Conservation (phyloP, 2,329 filamentous ascomycete genomes). For the Cytospora schulzeri region DNA sequence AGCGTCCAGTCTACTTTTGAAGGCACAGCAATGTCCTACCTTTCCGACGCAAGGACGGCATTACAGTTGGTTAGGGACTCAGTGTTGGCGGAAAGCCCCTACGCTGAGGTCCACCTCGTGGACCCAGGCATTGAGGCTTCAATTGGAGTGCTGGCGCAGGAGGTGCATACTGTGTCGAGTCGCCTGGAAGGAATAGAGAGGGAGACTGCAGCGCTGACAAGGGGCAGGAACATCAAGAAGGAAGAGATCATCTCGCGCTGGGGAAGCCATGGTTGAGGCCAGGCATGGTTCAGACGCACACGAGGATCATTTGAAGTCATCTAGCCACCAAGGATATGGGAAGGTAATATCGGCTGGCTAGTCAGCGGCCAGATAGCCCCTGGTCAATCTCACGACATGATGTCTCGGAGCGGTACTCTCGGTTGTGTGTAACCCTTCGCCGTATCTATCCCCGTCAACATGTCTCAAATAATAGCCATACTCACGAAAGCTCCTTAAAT, state of each 20-base stretch:
- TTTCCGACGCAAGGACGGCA: conserved; percentile 51
- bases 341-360: not conserved
- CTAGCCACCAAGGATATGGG: not conserved
- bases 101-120: conserved; percentile 49
- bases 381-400: not conserved
- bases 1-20: conserved; percentile 57
- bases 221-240: conserved; percentile 47
- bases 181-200: conserved; percentile 43
- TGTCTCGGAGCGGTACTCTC: conserved; percentile 13
- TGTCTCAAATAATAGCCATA: conserved; percentile 3
- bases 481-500: not conserved
- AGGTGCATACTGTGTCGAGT: conserved; percentile 45
- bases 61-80: conserved; percentile 54
- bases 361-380: not conserved
- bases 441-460: not conserved
- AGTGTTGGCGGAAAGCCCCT: conserved; percentile 55
- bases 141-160: conserved; percentile 49
- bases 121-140: conserved; percentile 57
- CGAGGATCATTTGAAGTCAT: not conserved
- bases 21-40: conserved; percentile 40
- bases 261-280: conserved; percentile 31
- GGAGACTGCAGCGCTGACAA: conserved; percentile 38
- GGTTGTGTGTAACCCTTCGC: conserved; percentile 4
- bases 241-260: conserved; percentile 53
- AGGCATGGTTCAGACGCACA: not conserved